phyloP scores from a whole-genome alignment of 176 grass and related monocot genomes.

The Cocos nucifera region DNA sequence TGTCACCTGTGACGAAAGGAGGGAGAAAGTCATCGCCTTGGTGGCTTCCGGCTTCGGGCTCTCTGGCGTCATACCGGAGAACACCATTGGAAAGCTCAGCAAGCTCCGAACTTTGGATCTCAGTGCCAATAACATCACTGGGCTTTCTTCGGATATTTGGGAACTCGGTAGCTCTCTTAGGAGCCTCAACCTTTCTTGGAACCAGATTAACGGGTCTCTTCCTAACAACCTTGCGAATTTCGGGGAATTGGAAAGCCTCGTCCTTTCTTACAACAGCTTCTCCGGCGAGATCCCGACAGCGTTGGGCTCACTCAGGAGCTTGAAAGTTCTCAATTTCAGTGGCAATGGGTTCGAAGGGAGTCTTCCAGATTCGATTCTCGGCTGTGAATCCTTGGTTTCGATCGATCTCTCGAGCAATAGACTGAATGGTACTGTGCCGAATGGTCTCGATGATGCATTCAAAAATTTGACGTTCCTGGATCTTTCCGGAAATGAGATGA shows the following conservation, averaged over 20 bases:
- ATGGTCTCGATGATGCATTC: constrained; percentile 8
- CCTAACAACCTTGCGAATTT: constrained; percentile 64
- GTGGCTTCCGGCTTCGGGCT: constrained; percentile 41
- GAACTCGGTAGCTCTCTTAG: constrained; percentile 56
- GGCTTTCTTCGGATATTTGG: constrained; percentile 56
- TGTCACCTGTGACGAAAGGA: constrained; percentile 43
- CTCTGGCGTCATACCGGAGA: constrained; percentile 46
- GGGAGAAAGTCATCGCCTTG: constrained; percentile 31
- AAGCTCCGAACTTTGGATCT: constrained; percentile 57
- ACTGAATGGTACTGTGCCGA: constrained; percentile 28
- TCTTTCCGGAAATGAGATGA: constrained; percentile 22
- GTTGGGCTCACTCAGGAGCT: constrained; percentile 39
- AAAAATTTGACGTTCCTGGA: constrained; percentile 19
- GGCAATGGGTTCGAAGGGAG: constrained; percentile 46
- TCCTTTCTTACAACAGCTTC: constrained; percentile 70
- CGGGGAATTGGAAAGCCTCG: constrained; percentile 41
- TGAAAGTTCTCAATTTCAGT: constrained; percentile 46
- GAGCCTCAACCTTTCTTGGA: constrained; percentile 66
- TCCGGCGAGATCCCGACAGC: constrained; percentile 36
- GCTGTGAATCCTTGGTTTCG: constrained; percentile 28
- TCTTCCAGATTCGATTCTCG: constrained; percentile 24
- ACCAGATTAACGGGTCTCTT: constrained; percentile 44
- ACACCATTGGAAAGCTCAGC: constrained; percentile 70
- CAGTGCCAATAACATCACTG: constrained; percentile 55
- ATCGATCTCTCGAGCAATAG: constrained; percentile 66